A percentile compares a stretch with the other conserved stretches of the same genome.
phyloP scores from a whole-genome alignment of 2,329 filamentous ascomycete genomes.

The Didymella pinodella region DNA sequence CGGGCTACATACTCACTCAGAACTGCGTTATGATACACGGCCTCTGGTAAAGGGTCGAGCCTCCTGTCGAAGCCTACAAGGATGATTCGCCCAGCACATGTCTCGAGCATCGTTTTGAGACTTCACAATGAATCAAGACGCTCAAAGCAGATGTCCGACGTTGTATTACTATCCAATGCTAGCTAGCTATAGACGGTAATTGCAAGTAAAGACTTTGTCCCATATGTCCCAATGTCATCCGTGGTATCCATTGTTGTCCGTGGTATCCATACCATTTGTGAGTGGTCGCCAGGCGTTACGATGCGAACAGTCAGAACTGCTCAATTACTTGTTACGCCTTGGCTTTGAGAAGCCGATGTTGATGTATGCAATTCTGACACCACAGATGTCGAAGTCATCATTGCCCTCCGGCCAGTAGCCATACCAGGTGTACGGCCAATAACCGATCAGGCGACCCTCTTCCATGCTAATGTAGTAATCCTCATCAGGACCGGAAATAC shows the following conservation, averaged over 20 bases:
- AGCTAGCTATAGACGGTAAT: constrained; percentile 19
- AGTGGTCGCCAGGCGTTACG: constrained; percentile 1
- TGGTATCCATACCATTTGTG: constrained; percentile 2
- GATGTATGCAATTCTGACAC: too few relatives aligned
- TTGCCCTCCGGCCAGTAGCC: background rate
- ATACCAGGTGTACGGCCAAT: background rate
- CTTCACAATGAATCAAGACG: background rate
- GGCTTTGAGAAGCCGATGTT: background rate
- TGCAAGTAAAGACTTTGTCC: constrained; percentile 10
- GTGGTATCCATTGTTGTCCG: background rate
- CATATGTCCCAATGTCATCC: constrained; percentile 2
- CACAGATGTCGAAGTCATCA: too few relatives aligned
- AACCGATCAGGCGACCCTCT: background rate
- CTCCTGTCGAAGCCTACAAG: background rate
- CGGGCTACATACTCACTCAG: background rate
- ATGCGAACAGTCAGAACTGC: constrained; percentile 6
- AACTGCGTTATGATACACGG: background rate
- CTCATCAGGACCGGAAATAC: constrained; percentile 1
- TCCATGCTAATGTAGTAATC: constrained; percentile 3
- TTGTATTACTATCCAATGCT: constrained; percentile 17
- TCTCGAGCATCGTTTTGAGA: background rate
- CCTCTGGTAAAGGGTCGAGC: background rate
- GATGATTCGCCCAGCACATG: background rate
- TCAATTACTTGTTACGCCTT: constrained; percentile 6
- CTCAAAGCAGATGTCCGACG: constrained; percentile 1